Base-by-base conservation (phyloP, 2,329 filamentous ascomycete genomes). In the Cordyceps cicadae region DNA sequence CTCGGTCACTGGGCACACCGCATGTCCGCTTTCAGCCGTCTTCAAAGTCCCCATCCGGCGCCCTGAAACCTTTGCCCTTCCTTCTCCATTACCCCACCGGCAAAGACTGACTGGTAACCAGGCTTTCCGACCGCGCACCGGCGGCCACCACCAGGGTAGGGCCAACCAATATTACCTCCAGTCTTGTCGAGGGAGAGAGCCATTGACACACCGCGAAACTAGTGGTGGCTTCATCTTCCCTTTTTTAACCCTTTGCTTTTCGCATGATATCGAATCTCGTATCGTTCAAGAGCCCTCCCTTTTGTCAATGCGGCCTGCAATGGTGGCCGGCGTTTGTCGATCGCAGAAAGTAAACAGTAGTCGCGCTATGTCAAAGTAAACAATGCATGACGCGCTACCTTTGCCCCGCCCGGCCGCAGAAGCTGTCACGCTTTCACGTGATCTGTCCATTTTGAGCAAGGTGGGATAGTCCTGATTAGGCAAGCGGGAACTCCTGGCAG, bases 361-460 rank as follows among this genome's bases (percentile, higher is more conserved):
- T 54, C 58, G 53, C 59, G 59, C 53, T 45, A 49, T n/a, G 4
- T 43, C 4, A 24, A 56, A 61, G 59, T 61, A 61, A 61, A 61
- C 59, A 61, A 56, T 49, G 45, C 53, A 11, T 15, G n/a, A 43
- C 59, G 59, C 59, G 59, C 52, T n/a, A 8, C 17, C 19, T 19
- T 15, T 49, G 58, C 58, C 58, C 58, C 58, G 41, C 59, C 45
- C 26, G 53, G 58, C 59, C 52, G 52, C 59, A 15, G 7, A 24
- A 37, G 1, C 6, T 24, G 45, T 51, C 59, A 46, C 59, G 59
- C 0, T 45, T 4, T 55, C 59, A 61, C 59, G 59, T 61, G 59
- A 61, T 32, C 4, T 11, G 6, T 17, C 32, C 58, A 15, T 29
- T 41, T 50, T 29, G 21, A 29, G 41, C 26, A 24, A 60, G 37